phyloP scores from a whole-genome alignment of 2,329 filamentous ascomycete genomes.

The Epichloe coenophiala region DNA sequence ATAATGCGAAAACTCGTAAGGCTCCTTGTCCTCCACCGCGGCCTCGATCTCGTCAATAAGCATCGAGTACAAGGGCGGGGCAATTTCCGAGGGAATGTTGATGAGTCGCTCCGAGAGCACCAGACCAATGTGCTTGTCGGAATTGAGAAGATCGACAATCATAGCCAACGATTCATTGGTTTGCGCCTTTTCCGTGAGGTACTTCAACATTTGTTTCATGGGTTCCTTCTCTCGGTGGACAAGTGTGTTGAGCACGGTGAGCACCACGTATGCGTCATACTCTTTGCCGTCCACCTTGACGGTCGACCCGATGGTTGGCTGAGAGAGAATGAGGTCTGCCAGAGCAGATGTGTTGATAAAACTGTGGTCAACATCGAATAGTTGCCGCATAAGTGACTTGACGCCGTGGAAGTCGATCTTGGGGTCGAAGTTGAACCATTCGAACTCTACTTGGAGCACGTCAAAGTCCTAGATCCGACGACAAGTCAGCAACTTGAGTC shows the following conservation, averaged over 20 bases:
- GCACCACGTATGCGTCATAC: slow-evolving; percentile 81
- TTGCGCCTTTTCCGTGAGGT: slow-evolving; percentile 48
- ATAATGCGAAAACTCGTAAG: slow-evolving; percentile 88
- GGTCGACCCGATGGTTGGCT: slow-evolving; percentile 80
- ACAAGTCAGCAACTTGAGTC: slow-evolving; percentile 1
- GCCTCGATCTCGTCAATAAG: slow-evolving; percentile 80
- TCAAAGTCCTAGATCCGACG: slow-evolving; percentile 56
- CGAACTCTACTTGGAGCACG: slow-evolving; percentile 90
- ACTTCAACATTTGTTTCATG: slow-evolving; percentile 56
- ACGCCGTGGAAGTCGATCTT: slow-evolving; percentile 89
- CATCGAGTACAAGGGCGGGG: slow-evolving; percentile 86
- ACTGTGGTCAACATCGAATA: slow-evolving; percentile 77
- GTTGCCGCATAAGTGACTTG: slow-evolving; percentile 77
- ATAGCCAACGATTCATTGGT: slow-evolving; percentile 40
- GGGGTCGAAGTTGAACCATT: slow-evolving; percentile 93
- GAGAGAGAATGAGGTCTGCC: slow-evolving; percentile 73
- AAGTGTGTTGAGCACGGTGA: slow-evolving; percentile 73
- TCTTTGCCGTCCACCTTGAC: slow-evolving; percentile 96
- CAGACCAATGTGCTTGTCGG: slow-evolving; percentile 56
- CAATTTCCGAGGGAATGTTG: slow-evolving; percentile 90
- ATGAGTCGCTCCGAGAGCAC: slow-evolving; percentile 87
- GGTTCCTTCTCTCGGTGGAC: slow-evolving; percentile 65
- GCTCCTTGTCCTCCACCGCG: slow-evolving; percentile 80
- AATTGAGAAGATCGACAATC: slow-evolving; percentile 41
- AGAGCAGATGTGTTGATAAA: slow-evolving; percentile 81